Evolutionary conservation across 495 filamentous ascomycete species (phyloP).

Genomic region (Penicillium subrubescens): DNA sequence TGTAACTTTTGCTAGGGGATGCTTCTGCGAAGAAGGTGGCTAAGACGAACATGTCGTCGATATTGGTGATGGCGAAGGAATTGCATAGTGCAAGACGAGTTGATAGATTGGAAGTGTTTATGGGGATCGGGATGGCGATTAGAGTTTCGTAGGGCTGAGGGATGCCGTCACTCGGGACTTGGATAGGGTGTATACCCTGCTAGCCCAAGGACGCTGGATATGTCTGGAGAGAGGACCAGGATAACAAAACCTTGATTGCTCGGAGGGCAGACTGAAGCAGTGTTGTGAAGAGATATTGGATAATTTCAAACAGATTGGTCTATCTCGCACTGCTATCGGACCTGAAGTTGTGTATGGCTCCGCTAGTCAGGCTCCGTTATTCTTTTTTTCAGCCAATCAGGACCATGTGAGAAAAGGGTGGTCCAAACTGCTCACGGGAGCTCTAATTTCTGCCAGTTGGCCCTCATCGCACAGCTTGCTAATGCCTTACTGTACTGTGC

Average conservation of each 20-base stretch:
- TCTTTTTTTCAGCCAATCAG: too few species aligned
- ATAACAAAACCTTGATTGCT: neutral
- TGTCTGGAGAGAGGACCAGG: neutral
- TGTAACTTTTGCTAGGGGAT: neutral
- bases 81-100: neutral
- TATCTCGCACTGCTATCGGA: too few species aligned
- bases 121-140: neutral
- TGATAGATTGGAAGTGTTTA: neutral
- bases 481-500: too few species aligned
- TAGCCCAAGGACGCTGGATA: neutral
- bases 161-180: neutral
- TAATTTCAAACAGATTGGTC: too few species aligned
- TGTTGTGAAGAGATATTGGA: neutral
- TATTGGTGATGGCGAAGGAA: constrained; percentile 14
- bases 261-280: neutral
- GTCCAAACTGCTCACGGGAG: too few species aligned
- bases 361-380: too few species aligned
- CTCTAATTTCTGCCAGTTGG: too few species aligned
- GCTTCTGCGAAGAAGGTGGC: constrained; percentile 11
- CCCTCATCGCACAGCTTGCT: too few species aligned
- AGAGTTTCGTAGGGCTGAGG: neutral
- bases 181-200: neutral
- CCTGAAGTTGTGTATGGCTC: too few species aligned
- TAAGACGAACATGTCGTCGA: constrained; percentile 13
- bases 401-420: too few species aligned